Percentiles rank a stretch among this genome's conserved stretches.
phyloP scores from a whole-genome alignment of 2,329 filamentous ascomycete species.

The Diaporthe caulivora region DNA sequence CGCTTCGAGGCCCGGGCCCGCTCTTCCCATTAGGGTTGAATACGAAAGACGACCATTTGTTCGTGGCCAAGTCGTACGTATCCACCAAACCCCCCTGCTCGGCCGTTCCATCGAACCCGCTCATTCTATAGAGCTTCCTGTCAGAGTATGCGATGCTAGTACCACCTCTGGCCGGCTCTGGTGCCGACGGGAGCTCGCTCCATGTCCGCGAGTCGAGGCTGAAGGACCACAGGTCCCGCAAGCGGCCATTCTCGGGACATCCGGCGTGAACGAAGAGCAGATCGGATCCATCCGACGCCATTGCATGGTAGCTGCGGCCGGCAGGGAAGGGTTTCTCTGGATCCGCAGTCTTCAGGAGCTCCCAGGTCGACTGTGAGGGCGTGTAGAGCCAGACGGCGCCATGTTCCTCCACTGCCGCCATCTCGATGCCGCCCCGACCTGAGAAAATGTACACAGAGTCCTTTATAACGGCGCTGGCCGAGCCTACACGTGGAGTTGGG shows the following conservation, averaged over 20 bases:
- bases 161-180: not conserved
- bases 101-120: not conserved
- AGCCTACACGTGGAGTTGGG: not conserved
- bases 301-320: slow-evolving; percentile 13
- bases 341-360: not conserved
- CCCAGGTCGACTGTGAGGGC: not conserved
- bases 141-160: not conserved
- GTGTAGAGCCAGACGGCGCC: slow-evolving; percentile 14
- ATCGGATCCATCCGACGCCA: not conserved
- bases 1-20: slow-evolving; percentile 4
- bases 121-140: slow-evolving; percentile 1
- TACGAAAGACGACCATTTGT: not conserved
- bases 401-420: not conserved
- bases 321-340: not conserved
- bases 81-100: not conserved
- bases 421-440: slow-evolving; percentile 1
- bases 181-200: not conserved
- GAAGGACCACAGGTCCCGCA: slow-evolving; percentile 13
- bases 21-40: not conserved
- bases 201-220: not conserved
- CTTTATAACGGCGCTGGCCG: slow-evolving; percentile 8
- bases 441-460: slow-evolving; percentile 9
- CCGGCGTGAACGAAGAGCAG: not conserved
- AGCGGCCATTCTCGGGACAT: not conserved
- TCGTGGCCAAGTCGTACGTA: not conserved